These are phyloP conservation scores for Saccharomyces hybrid DNA, from an alignment of 1,139 yeast species.

Conservation along the genomic window DNA sequence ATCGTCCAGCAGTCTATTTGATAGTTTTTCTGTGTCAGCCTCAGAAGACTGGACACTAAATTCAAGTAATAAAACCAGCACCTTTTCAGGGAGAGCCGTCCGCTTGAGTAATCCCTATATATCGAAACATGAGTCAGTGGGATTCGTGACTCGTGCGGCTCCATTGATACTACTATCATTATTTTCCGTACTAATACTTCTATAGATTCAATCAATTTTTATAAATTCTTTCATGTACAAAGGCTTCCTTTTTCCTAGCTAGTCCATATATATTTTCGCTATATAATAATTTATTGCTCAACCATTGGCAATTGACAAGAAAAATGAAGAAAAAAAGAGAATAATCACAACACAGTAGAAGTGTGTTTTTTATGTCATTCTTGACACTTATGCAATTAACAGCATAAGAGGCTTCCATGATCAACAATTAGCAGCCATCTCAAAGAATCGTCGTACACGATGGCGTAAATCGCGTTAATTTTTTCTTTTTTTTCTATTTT, in stretches of 20 bases:
- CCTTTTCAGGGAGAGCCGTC: neutral
- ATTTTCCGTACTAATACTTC: neutral
- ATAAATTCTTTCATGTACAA: too few species aligned
- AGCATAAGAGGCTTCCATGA: neutral
- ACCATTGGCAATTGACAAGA: neutral
- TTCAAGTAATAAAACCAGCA: neutral
- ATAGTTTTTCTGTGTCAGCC: constrained; percentile 7
- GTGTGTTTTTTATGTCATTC: too few species aligned
- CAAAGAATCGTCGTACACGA: neutral
- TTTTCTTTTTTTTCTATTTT: neutral
- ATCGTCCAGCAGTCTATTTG: constrained; percentile 8
- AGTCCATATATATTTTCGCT: too few species aligned
- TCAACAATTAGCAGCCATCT: neutral
- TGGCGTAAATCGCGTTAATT: neutral
- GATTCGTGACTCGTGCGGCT: neutral
- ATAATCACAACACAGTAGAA: too few species aligned
- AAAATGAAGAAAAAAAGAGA: too few species aligned
- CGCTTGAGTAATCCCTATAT: neutral
- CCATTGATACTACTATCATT: neutral
- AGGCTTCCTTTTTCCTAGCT: too few species aligned
- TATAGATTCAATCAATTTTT: too few species aligned
- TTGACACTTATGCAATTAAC: too few species aligned
- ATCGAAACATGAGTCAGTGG: neutral
- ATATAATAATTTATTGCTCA: neutral
- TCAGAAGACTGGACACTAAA: neutral